A percentile compares a stretch with the other conserved stretches of the same genome.
These are phyloP conservation scores for Backusella sp. DNA, from an alignment of 192 early-diverging fungal species.

Conservation along the genomic window DNA sequence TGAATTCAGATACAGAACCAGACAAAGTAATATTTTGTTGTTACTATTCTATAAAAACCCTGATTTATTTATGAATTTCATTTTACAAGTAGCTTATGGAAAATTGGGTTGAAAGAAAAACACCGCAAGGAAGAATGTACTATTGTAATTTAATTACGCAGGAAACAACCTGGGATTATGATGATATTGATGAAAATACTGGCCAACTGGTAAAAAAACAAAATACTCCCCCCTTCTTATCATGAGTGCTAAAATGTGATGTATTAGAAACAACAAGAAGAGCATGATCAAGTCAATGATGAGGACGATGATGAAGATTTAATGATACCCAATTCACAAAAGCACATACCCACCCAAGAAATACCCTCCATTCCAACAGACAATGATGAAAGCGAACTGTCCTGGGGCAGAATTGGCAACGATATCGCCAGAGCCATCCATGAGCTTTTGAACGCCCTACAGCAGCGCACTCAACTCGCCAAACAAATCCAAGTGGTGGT, in stretches of 20 bases:
- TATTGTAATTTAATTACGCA: constrained; percentile 63
- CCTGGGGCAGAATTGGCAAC: constrained; percentile 52
- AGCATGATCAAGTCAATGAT: neutral
- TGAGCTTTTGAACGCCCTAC: constrained; percentile 43
- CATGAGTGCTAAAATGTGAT: too few species aligned
- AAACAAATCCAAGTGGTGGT: neutral
- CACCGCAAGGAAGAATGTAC: constrained; percentile 47
- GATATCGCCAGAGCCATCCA: constrained; percentile 50
- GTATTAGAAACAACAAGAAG: neutral
- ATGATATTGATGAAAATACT: constrained; percentile 51
- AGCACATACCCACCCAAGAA: neutral
- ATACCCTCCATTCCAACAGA: neutral
- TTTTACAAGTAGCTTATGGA: constrained; percentile 33
- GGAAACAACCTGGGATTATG: constrained; percentile 52
- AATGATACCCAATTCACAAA: neutral
- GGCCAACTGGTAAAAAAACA: constrained; percentile 41
- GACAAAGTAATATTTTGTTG: neutral
- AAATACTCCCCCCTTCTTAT: neutral
- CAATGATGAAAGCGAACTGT: neutral
- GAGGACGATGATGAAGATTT: neutral
- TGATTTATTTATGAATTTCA: neutral
- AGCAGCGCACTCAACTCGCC: constrained; percentile 26
- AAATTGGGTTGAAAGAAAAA: constrained; percentile 57
- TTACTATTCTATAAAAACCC: neutral
- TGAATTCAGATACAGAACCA: constrained; percentile 4